phyloP scores from a whole-genome alignment of 192 early-diverging fungal species.

The Backusella sp. region DNA sequence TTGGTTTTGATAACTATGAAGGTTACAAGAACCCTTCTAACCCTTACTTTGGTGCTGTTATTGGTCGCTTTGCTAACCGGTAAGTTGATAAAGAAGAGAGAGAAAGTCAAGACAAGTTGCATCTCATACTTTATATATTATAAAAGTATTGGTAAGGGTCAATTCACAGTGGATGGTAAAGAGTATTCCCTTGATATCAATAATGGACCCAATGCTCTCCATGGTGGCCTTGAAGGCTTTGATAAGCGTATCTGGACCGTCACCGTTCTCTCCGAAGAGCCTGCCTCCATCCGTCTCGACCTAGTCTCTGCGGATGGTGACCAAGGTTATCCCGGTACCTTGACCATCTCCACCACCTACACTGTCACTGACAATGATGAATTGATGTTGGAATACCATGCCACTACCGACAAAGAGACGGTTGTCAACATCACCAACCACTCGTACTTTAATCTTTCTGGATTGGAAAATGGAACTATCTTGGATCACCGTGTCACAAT shows the following conservation, averaged over 20 bases:
- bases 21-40: constrained; percentile 45
- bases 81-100: constrained; percentile 13
- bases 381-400: constrained; percentile 51
- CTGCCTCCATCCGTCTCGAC: constrained; percentile 55
- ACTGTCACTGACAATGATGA: constrained; percentile 53
- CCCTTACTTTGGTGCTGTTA: constrained; percentile 77
- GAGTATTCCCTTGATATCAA: constrained; percentile 59
- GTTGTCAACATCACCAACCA: constrained; percentile 84
- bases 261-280: constrained; percentile 36
- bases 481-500: constrained; percentile 55
- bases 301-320: constrained; percentile 69
- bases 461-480: constrained; percentile 50
- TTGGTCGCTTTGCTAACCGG: constrained; percentile 78
- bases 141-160: constrained; percentile 55
- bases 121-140: not conserved
- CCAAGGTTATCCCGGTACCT: constrained; percentile 76
- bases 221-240: constrained; percentile 76
- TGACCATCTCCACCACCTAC: constrained; percentile 60
- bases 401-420: constrained; percentile 48
- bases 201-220: constrained; percentile 78
- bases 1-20: constrained; percentile 69
- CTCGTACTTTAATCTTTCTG: constrained; percentile 86
- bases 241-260: constrained; percentile 67
- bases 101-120: not conserved
- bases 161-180: constrained; percentile 61